Evolutionary conservation across 345 rosid species (phyloP).

Genomic region (Sisymbrium irio): DNA sequence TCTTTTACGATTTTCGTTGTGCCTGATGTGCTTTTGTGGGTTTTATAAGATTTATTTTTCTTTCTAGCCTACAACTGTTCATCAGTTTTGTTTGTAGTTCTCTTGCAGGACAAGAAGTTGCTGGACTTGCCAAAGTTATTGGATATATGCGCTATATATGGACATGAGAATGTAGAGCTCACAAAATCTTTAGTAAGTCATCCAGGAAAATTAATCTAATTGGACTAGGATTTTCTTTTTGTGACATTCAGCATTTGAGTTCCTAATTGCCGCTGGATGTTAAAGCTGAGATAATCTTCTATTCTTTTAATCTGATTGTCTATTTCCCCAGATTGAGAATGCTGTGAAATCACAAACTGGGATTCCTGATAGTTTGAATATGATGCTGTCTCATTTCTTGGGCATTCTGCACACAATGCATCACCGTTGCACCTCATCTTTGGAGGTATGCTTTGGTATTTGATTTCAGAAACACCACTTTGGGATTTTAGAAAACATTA

Average conservation of each 20-base stretch:
- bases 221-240: background rate
- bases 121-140: conserved; percentile 91
- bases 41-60: background rate
- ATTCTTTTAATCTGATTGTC: background rate
- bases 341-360: conserved; percentile 68
- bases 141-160: conserved; percentile 88
- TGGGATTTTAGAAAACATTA: background rate
- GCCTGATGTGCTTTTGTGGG: background rate
- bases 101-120: conserved; percentile 88
- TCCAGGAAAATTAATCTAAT: background rate
- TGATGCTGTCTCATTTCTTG: conserved; percentile 65
- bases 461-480: background rate
- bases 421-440: conserved; percentile 67
- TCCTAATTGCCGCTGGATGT: background rate
- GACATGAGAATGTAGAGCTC: conserved; percentile 88
- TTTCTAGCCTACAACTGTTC: conserved; percentile 39
- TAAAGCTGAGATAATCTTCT: conserved; percentile 1
- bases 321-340: conserved; percentile 61
- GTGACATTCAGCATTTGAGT: background rate
- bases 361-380: conserved; percentile 51
- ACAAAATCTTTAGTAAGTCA: conserved; percentile 65
- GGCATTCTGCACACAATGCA: conserved; percentile 81
- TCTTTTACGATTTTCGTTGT: background rate
- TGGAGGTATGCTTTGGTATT: conserved; percentile 58
- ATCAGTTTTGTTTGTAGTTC: conserved; percentile 55